Evolutionary conservation across 225 moss, liverwort and hornwort genomes (phyloP), one percentile per base, ranked within the genome.

Genomic region (Pleurozium schreberi): DNA sequence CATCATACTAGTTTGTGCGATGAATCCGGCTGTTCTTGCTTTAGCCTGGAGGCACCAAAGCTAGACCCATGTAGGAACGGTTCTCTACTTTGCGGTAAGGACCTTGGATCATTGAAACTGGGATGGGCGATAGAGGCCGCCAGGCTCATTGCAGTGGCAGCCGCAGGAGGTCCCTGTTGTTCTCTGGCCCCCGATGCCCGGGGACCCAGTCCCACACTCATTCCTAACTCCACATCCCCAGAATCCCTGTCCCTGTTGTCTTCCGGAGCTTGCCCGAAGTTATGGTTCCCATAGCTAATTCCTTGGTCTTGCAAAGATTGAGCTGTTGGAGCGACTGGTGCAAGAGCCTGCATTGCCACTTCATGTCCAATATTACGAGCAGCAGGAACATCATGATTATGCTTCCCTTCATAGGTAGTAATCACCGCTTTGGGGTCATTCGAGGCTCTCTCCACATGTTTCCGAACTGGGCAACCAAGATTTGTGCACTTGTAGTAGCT

Each of bases 401-500:
- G 98, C 91, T 97, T 99, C 40, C 98, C 98, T 92, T 99, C 98
- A 38, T 99, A 99, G 11, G 98, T 96, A 34, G 98, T 99, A 58
- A 99, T 99, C 85, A 99, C 98, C 58, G 98, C 97, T 91, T 96
- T 99, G 4, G 94, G 91, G 85, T 99, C 98, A 81, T 93, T 97
- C 36, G 98, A 99, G 63, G 98, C 98, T 90, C 98, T 96, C 85
- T 99, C 98, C 65, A 99, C 98, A 88, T 99, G 98, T 92, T 99
- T 99, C 49, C 98, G 94, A 47, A 99, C 98, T 27, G 96, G 98
- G 67, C 98, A 99, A 83, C 93, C 92, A 87, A 94, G 66, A 81
- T 99, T 95, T 73, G 98, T 99, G 89, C 98, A 99, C 87, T 99
- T 99, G 91, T 99, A 99, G 81, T 99, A 99, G 92, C 98, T 99